Evolutionary conservation across 441 rosid genomes (phyloP).

Genomic region (Croton laevigatus): DNA sequence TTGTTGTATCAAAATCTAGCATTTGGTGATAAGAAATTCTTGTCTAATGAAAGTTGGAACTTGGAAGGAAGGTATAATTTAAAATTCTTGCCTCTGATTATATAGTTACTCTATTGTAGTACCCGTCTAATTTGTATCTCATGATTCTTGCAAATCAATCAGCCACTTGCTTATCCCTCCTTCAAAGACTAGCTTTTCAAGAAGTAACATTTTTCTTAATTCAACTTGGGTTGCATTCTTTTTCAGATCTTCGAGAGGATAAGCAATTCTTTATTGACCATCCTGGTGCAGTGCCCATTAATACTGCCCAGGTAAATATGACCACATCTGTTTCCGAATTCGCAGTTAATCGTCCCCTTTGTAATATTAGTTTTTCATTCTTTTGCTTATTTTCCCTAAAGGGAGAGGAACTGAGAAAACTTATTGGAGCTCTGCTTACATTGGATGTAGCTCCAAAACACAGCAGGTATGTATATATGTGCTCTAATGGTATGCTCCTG

Average conservation of each 20-base stretch:
- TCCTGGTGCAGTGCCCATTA: constrained; percentile 74
- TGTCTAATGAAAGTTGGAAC: too few species aligned
- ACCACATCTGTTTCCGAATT: neutral
- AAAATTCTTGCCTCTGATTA: neutral
- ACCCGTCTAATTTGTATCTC: neutral
- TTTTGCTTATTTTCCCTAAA: too few species aligned
- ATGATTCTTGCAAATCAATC: neutral
- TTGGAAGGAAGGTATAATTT: neutral
- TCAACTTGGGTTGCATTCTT: neutral
- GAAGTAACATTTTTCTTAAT: neutral
- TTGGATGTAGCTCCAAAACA: too few species aligned
- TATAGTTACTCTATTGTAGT: too few species aligned
- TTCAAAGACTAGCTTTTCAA: neutral
- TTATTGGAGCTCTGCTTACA: too few species aligned
- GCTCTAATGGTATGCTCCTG: constrained; percentile 9
- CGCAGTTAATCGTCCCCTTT: too few species aligned
- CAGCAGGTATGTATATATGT: too few species aligned
- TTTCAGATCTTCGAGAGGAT: constrained; percentile 70
- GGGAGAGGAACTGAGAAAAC: too few species aligned
- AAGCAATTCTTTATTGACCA: constrained; percentile 65
- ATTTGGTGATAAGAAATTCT: too few species aligned
- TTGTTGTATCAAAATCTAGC: neutral
- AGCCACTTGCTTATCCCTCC: too few species aligned
- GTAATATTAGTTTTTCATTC: too few species aligned
- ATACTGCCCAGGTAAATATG: constrained; percentile 55